phyloP scores from a whole-genome alignment of 345 rosid species.

The Excoecaria agallocha region DNA sequence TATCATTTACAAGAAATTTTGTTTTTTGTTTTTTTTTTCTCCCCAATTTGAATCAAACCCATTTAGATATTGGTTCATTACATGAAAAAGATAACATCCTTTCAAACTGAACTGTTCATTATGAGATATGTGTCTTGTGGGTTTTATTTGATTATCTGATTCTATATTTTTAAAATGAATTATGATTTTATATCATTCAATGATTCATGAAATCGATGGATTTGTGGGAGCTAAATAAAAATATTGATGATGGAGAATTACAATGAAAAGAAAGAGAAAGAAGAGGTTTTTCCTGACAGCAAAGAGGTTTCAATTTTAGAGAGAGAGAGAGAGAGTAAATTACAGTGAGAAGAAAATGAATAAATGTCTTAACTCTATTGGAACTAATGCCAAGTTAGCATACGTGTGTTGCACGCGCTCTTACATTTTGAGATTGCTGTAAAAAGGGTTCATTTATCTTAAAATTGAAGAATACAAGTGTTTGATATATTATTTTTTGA shows the following conservation, averaged over 20 bases:
- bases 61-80: not conserved
- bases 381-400: too few species aligned
- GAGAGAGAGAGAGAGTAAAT: too few species aligned
- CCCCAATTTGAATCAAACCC: not conserved
- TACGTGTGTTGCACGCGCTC: too few species aligned
- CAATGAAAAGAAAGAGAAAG: constrained; percentile 41
- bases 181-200: constrained; percentile 1
- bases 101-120: constrained; percentile 4
- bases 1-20: not conserved
- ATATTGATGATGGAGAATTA: constrained; percentile 32
- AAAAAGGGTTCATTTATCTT: too few species aligned
- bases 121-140: constrained; percentile 17
- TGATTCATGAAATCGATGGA: constrained; percentile 34
- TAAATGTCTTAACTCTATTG: too few species aligned
- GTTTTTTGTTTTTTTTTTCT: constrained; percentile 7
- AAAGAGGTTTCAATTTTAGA: too few species aligned
- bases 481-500: too few species aligned
- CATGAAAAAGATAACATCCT: not conserved
- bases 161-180: not conserved
- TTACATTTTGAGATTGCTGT: too few species aligned
- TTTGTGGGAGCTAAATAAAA: not conserved
- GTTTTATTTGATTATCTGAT: not conserved
- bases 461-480: too few species aligned
- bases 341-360: too few species aligned
- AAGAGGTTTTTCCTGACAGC: constrained; percentile 40